Conservation (phyloP, 2,329 filamentous ascomycete genomes). For the Arthrobotrys conoides region DNA sequence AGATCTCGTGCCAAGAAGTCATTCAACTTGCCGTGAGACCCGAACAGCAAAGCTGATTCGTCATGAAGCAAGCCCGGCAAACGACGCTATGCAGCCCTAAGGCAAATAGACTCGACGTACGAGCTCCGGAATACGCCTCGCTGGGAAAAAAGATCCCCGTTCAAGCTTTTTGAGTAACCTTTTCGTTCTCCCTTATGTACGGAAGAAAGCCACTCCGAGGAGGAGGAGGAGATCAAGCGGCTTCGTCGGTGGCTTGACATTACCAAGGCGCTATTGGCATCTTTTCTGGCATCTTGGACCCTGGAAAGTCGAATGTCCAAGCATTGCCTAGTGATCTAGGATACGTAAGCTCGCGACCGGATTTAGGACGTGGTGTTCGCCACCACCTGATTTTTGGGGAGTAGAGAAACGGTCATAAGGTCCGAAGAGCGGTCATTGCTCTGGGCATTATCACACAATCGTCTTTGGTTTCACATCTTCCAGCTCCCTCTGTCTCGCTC, state of each 20-base stretch:
- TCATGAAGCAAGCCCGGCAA: constrained; percentile 42
- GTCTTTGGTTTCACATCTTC: constrained; percentile 7
- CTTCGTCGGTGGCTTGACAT: constrained; percentile 41
- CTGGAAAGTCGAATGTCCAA: constrained; percentile 16
- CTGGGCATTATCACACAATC: constrained; percentile 10
- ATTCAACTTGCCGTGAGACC: constrained; percentile 40
- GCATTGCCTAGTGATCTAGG: constrained; percentile 20
- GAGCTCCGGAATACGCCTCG: constrained; percentile 41
- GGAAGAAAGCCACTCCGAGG: constrained; percentile 28
- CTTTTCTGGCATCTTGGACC: constrained; percentile 2
- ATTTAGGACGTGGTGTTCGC: constrained; percentile 18
- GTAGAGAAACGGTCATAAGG: constrained; percentile 35
- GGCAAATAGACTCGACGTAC: constrained; percentile 34
- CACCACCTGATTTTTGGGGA: constrained; percentile 29
- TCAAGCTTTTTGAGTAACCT: constrained; percentile 25
- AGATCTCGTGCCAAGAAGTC: constrained; percentile 50
- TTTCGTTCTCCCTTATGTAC: neutral
- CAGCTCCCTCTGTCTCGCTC: neutral
- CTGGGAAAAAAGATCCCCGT: constrained; percentile 18
- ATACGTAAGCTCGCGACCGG: constrained; percentile 34
- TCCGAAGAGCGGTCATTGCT: constrained; percentile 25
- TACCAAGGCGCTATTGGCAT: constrained; percentile 4
- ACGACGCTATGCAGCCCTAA: constrained; percentile 58
- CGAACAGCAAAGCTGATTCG: constrained; percentile 48
- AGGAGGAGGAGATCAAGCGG: constrained; percentile 23